These are phyloP conservation scores for Trichophyton benhamiae DNA, from an alignment of 2,329 filamentous ascomycete genomes.

Conservation along the genomic window DNA sequence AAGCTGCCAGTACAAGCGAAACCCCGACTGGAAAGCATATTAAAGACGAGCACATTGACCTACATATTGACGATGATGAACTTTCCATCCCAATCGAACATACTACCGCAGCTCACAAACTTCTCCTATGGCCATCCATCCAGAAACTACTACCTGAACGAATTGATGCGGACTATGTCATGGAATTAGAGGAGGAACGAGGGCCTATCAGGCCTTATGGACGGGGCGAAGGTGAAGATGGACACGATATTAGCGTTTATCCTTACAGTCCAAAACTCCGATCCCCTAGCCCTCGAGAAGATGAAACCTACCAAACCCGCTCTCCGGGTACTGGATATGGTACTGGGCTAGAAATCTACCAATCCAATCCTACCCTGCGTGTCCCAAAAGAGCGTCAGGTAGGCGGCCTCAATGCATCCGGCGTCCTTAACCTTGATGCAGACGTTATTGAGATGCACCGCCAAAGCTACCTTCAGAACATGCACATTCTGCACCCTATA, in stretches of 20 bases:
- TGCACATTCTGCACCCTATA: slow-evolving; percentile 54
- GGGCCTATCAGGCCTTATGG: slow-evolving; percentile 66
- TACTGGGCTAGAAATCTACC: slow-evolving; percentile 29
- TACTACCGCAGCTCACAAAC: slow-evolving; percentile 74
- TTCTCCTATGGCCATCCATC: slow-evolving; percentile 63
- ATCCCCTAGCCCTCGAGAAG: slow-evolving; percentile 15
- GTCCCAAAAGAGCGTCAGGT: slow-evolving; percentile 20
- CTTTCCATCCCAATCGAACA: slow-evolving; percentile 72
- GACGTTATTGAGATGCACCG: slow-evolving; percentile 40
- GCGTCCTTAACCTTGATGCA: slow-evolving; percentile 42
- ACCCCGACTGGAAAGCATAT: not conserved
- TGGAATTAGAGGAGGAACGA: slow-evolving; percentile 59
- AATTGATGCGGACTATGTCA: slow-evolving; percentile 58
- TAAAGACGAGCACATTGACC: slow-evolving; percentile 34
- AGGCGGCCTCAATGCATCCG: slow-evolving; percentile 40
- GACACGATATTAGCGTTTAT: slow-evolving; percentile 14
- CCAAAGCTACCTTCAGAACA: slow-evolving; percentile 45
- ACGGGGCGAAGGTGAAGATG: slow-evolving; percentile 60
- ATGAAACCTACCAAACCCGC: slow-evolving; percentile 25
- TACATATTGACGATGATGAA: slow-evolving; percentile 35
- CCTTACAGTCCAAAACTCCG: slow-evolving; percentile 10
- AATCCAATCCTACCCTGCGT: slow-evolving; percentile 20
- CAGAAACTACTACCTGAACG: slow-evolving; percentile 48
- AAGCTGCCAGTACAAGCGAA: not conserved
- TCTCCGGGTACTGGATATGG: slow-evolving; percentile 42